Base-by-base conservation (phyloP, 345 rosid species). In the Lepidium didymum region DNA sequence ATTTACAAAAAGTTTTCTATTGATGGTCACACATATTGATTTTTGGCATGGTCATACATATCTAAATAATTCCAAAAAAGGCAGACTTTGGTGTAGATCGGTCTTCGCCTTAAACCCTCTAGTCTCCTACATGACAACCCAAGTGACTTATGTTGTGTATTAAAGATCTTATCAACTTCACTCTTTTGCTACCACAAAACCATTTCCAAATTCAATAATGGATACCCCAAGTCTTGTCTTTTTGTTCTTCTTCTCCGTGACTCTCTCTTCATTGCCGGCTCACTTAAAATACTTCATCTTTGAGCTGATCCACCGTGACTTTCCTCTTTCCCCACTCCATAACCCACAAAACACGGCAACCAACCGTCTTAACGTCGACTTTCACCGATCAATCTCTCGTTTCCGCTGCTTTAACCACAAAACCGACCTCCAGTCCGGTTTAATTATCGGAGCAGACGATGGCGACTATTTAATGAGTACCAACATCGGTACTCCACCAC, bases 401-500 rank as follows among this genome's bases (percentile, higher is more conserved):
- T n/a, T 69, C 23, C 68, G 46, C 18, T 80, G 41, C 44, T 59
- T 81, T 64, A 81, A 25, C 11, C 66, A 56, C 27, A n/a, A 41
- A 65, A 56, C 70, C 21, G 49, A 68, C 15, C 66, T 83, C 40
- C 78, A 82, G 53, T 63, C 86, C 4, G 76, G 74, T 7, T 14
- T 87, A 15, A 19, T 75, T 25, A 25, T 29, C 4, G 44, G 78
- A 7, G 57, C 61, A 15, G 82, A 65, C 0, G 0, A 4, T 5
- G 92, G 89, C 4, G 87, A 83, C 38, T 90, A 78, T 47, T 76
- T 82, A 61, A 81, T 85, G 86, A 67, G 64, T 9, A 77, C 86
- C 25, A 79, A 78, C 1, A 68, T 88, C 3, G 92, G 95, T 36
- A 81, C 80, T 13, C 97, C 89, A 9, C 75, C 80, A 0, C 3